phyloP scores from a whole-genome alignment of 495 filamentous ascomycete genomes.

The Evansstolkia leycettana region DNA sequence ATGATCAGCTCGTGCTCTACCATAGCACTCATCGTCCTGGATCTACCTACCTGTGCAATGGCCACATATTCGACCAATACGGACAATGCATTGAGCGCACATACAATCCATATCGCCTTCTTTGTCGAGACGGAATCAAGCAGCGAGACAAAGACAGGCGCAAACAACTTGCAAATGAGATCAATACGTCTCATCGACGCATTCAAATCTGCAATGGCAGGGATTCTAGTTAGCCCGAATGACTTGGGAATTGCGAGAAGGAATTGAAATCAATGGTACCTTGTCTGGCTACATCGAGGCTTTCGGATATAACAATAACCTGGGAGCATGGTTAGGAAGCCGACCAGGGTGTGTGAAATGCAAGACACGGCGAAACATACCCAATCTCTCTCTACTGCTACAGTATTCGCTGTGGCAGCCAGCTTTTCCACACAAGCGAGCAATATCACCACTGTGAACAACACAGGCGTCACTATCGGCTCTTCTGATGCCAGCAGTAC shows the following conservation, averaged over 20 bases:
- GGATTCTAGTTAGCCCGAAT: not conserved
- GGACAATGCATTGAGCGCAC: conserved; percentile 25
- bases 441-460: conserved; percentile 32
- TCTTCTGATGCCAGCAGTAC: conserved; percentile 4
- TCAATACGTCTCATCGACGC: conserved; percentile 61
- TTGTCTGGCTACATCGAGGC: conserved; percentile 19
- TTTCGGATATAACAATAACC: conserved; percentile 33
- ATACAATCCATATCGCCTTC: conserved; percentile 36
- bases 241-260: not conserved
- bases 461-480: conserved; percentile 8
- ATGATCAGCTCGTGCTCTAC: not conserved
- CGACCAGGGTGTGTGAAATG: not conserved
- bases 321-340: conserved; percentile 2
- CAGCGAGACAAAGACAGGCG: conserved; percentile 44
- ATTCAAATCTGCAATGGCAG: conserved; percentile 30
- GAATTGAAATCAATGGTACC: conserved; percentile 9
- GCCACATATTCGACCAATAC: conserved; percentile 44
- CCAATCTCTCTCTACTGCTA: conserved; percentile 59
- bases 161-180: conserved; percentile 57
- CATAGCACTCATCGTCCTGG: not conserved
- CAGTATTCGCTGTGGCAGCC: conserved; percentile 38
- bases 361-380: conserved; percentile 15
- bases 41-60: conserved; percentile 33
- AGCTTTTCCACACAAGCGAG: conserved; percentile 49
- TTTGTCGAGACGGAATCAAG: conserved; percentile 33